Base-by-base conservation (phyloP, 164 flowering plant genomes). In the Sedum album region DNA sequence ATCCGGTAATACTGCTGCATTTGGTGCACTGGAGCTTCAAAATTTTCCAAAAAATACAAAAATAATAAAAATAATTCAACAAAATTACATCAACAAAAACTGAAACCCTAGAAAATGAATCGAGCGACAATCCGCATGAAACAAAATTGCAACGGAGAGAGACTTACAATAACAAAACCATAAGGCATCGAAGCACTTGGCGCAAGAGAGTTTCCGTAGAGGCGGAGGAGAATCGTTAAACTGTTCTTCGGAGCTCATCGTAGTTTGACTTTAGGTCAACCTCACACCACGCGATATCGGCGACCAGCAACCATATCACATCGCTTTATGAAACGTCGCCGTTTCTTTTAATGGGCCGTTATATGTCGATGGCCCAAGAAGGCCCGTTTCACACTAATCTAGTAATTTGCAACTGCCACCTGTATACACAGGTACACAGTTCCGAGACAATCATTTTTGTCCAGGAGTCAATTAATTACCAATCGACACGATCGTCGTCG, bases 1-100 rank as follows among this genome's bases (percentile, higher is more conserved):
- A 80, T 74, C 71, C 97, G 74, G 73, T 94, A 94, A 77, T 91
- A 94, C 73, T 89, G 94, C 81, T 91, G 96, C 95, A 94, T 76
- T 79, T 94, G 97, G 74, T 89, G 91, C 71, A 91, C 91, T 5
- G 97, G 96, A 75, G 98, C 98, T 93, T 10, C 15, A 18, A 55
- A 10, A 55, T 10, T 25, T 26, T 26, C n/a, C 15, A 15, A 28
- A 10, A 11, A 11, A 57, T 1, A 28, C 15, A 53, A 23, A 23
- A 10, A 41, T 15, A 44, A 1, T 25, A 55, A 55, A 55, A 77
- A 66, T 76, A n/a, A 72, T 5, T 23, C 55, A 5, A 35, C 6
- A 20, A n/a, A 35, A 13, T 18, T 18, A 36, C 1, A 44, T 13
- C 48, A 14, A 14, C 17, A 44, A 17, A 17, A 44, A 44, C 17